Base-by-base conservation (phyloP, 352 stramenopile species). In the Achlya hypogyna region DNA sequence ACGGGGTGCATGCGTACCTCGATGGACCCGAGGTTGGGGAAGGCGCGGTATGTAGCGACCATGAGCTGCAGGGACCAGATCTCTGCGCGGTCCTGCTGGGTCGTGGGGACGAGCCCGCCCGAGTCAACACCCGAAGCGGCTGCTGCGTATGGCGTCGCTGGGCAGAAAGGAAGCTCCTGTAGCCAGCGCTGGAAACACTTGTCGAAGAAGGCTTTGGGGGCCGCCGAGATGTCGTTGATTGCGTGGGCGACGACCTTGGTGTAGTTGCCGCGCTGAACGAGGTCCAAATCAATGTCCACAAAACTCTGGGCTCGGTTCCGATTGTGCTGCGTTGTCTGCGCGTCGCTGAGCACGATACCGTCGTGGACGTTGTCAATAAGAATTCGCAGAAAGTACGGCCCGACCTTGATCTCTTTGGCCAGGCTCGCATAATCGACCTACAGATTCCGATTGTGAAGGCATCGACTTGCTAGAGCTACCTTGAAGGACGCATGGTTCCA, bases 121-220 rank as follows among this genome's bases (percentile, higher is more conserved):
- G 31, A 35, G 38, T 51, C 54, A 20, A 38, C 14, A 18, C 40
- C 54, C n/a, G 35, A 25, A 25, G 47, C 28, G 1, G 54, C 54
- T 35, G 20, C 74, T 66, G 71, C 70, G 38, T 71, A 75, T 16
- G 80, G 65, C 23, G 65, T 72, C 66, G 47, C 74, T 70, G 38
- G 73, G 38, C 38, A 77, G 1, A 87, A 69, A 51, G 88, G 75
- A 22, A 89, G 68, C 64, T 89, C 75, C 40, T 93, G 82, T 18
- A 93, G 72, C 85, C 85, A 93, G 56, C 81, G 82, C 67, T 92
- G 80, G 59, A 91, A 93, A 1, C 91, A 79, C 14, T 87, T 79
- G 58, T 84, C 85, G 65, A 92, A 92, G 66, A 91, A 90, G 20
- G 65, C 72, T 1, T 67, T 56, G 22, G 83, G 85, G 10, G 79